These are phyloP conservation scores for Umbelopsis sp. DNA, from an alignment of 192 early-diverging fungal species.

Conservation along the genomic window DNA sequence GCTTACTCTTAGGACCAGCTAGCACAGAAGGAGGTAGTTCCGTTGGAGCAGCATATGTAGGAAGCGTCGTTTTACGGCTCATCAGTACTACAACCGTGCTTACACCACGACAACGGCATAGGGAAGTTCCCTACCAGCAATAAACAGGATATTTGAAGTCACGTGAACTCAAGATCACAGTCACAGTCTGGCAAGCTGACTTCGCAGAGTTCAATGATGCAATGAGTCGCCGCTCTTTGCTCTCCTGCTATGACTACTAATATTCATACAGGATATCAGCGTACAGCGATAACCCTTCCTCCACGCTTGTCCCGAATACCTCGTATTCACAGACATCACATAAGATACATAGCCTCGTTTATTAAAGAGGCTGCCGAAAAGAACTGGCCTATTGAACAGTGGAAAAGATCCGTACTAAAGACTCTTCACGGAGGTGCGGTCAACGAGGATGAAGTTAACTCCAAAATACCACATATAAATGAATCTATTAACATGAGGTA, in stretches of 20 bases:
- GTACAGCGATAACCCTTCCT: not conserved
- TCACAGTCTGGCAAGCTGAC: not conserved
- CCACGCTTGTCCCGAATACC: constrained; percentile 9
- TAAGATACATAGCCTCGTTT: not conserved
- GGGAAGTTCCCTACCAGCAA: too few relatives aligned
- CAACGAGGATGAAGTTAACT: not conserved
- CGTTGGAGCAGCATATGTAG: constrained; percentile 43
- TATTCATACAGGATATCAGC: not conserved
- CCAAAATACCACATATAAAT: not conserved
- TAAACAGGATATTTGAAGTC: not conserved
- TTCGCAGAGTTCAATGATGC: not conserved
- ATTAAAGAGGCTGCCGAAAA: constrained; percentile 12
- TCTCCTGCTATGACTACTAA: not conserved
- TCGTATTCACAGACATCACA: not conserved
- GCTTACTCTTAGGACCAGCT: constrained; percentile 28
- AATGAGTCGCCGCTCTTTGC: not conserved
- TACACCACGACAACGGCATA: too few relatives aligned
- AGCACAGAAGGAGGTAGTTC: constrained; percentile 27
- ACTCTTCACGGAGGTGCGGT: not conserved
- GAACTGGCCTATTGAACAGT: constrained; percentile 7
- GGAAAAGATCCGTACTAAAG: not conserved
- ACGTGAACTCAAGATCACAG: not conserved
- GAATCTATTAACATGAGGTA: not conserved
- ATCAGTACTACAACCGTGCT: constrained; percentile 16
- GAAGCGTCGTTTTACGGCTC: constrained; percentile 43